phyloP scores from a whole-genome alignment of 2,329 filamentous ascomycete genomes.

The Endoconidiophora polonica region DNA sequence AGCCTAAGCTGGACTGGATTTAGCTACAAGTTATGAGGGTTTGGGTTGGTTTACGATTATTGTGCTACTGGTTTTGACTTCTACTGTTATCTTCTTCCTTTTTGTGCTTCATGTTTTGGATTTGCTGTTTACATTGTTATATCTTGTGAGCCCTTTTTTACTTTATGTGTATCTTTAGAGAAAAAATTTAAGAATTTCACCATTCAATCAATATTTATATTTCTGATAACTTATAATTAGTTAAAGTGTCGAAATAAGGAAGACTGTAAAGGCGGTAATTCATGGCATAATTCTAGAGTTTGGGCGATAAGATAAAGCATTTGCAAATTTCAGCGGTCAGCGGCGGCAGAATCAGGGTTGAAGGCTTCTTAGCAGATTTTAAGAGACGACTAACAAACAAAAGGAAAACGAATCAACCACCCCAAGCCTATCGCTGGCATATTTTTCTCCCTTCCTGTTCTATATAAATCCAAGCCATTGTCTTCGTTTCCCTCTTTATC shows the following conservation, averaged over 20 bases:
- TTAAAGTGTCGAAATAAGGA: no score
- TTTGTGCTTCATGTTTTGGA: no score
- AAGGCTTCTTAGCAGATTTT: background rate
- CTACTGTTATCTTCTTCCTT: no score
- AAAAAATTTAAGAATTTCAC: no score
- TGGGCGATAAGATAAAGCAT: slow-evolving; percentile 4
- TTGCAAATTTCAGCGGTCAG: slow-evolving; percentile 7
- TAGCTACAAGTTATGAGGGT: background rate
- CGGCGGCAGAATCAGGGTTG: slow-evolving; percentile 3
- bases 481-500: background rate
- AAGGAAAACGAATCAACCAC: background rate
- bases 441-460: background rate
- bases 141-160: background rate
- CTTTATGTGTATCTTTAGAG: background rate
- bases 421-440: no score
- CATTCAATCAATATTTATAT: no score
- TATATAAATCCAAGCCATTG: background rate
- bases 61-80: background rate
- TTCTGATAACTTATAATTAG: no score
- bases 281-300: background rate
- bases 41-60: background rate
- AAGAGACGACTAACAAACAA: background rate
- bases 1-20: slow-evolving; percentile 12
- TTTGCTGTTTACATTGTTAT: background rate
- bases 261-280: background rate